These are phyloP conservation scores for Termitomyces sp. DNA, from an alignment of 768 basidiomycete species.

Conservation along the genomic window DNA sequence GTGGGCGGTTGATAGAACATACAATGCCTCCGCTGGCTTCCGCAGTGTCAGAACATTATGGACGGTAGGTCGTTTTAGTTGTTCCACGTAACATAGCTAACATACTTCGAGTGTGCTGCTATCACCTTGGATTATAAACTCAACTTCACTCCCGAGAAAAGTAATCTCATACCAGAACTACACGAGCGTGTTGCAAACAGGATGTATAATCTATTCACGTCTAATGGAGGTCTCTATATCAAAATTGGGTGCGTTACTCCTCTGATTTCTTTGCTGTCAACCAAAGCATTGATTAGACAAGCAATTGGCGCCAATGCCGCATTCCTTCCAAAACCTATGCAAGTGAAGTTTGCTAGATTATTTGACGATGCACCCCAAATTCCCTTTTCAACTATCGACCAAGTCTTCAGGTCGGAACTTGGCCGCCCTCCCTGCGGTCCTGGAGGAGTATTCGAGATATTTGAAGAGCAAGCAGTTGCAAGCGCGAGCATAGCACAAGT, in stretches of 20 bases:
- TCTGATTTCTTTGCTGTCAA: not conserved
- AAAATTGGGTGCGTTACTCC: constrained; percentile 53
- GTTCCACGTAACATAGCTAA: not conserved
- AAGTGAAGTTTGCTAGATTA: constrained; percentile 73
- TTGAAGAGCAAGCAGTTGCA: constrained; percentile 73
- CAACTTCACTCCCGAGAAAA: constrained; percentile 74
- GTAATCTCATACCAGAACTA: constrained; percentile 67
- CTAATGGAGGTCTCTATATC: constrained; percentile 83
- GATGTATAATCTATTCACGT: constrained; percentile 68
- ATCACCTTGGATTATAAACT: constrained; percentile 83
- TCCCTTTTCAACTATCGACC: constrained; percentile 59
- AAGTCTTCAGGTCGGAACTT: constrained; percentile 67
- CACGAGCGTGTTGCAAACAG: constrained; percentile 83
- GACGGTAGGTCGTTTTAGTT: constrained; percentile 29
- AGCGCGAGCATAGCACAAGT: constrained; percentile 94
- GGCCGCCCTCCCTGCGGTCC: constrained; percentile 60
- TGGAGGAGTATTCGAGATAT: constrained; percentile 70
- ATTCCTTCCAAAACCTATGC: constrained; percentile 76
- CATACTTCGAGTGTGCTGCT: constrained; percentile 47
- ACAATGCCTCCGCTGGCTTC: constrained; percentile 52
- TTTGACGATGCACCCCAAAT: constrained; percentile 90
- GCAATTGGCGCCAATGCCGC: constrained; percentile 83
- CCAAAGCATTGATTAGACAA: constrained; percentile 40
- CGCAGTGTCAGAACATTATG: constrained; percentile 50
- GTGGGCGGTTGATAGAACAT: constrained; percentile 42